These are phyloP conservation scores for Tricholoma sp. DNA, from an alignment of 768 basidiomycete species.

Conservation along the genomic window DNA sequence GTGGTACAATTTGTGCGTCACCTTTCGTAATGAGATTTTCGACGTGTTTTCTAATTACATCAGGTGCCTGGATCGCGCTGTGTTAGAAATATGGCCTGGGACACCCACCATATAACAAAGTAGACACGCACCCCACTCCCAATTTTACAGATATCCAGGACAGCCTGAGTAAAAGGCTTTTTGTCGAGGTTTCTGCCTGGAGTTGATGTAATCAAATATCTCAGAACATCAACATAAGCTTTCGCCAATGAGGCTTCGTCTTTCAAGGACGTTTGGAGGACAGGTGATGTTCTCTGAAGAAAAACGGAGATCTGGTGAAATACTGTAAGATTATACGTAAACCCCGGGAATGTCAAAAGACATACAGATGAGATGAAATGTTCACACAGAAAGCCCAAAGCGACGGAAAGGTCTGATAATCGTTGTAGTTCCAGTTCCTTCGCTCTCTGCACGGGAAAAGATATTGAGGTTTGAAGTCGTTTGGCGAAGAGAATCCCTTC, in stretches of 20 bases:
- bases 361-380: slow-evolving; percentile 21
- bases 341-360: neutral
- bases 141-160: slow-evolving; percentile 4
- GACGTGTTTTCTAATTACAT: neutral
- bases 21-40: neutral
- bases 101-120: too few relatives aligned
- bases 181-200: neutral
- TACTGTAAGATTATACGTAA: neutral
- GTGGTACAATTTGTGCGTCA: neutral
- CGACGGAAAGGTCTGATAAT: slow-evolving; percentile 17
- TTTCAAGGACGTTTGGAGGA: slow-evolving; percentile 14
- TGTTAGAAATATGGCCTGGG: neutral
- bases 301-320: slow-evolving; percentile 19
- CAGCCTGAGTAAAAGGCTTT: slow-evolving; percentile 5
- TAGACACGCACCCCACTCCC: neutral
- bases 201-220: slow-evolving; percentile 8
- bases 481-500: neutral
- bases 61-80: neutral
- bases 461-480: slow-evolving; percentile 1
- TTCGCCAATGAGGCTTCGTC: slow-evolving; percentile 15
- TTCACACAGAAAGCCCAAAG: slow-evolving; percentile 22
- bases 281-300: slow-evolving; percentile 15
- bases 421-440: slow-evolving; percentile 14
- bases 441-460: slow-evolving; percentile 9
- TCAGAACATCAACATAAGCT: slow-evolving; percentile 21